Percentiles rank a stretch among this genome's conserved stretches.
Conservation (phyloP, 208 protist genomes). For the Crithidia brevicula region DNA sequence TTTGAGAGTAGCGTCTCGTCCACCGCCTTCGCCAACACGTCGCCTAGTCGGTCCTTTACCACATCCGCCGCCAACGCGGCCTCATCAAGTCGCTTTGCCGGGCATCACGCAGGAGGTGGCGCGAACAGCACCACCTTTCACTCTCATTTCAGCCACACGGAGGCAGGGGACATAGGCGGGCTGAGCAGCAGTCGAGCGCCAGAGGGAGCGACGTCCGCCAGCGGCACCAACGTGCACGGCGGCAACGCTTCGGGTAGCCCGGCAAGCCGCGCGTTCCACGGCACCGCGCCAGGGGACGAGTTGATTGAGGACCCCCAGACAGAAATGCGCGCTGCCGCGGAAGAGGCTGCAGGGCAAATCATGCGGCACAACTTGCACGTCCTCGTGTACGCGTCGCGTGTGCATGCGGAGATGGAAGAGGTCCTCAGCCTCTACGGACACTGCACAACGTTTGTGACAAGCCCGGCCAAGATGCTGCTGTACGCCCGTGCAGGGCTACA, state of each 20-base stretch:
- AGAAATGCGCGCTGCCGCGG: background rate
- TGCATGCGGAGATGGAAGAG: conserved; percentile 49
- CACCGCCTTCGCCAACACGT: background rate
- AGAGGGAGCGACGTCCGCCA: background rate
- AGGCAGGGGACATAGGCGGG: background rate
- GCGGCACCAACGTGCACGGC: background rate
- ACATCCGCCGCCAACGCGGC: background rate
- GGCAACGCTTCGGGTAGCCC: background rate
- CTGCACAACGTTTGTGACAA: conserved; percentile 54
- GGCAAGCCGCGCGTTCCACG: too few species aligned
- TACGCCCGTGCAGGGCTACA: conserved; percentile 51
- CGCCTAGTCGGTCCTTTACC: conserved; percentile 2
- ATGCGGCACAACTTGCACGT: conserved; percentile 47
- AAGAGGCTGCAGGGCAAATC: conserved; percentile 17
- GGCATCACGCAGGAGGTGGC: background rate
- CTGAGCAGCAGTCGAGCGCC: background rate
- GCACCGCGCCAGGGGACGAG: too few species aligned
- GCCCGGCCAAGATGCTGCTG: conserved; percentile 46
- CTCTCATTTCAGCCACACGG: background rate
- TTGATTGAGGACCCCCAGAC: background rate
- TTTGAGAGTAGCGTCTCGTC: conserved; percentile 12
- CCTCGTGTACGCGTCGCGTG: conserved; percentile 52
- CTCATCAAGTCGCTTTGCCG: background rate
- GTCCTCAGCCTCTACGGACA: conserved; percentile 57
- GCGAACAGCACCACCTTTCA: background rate